phyloP scores from a whole-genome alignment of 192 early-diverging fungal genomes.

The Paraglomus occultum region DNA sequence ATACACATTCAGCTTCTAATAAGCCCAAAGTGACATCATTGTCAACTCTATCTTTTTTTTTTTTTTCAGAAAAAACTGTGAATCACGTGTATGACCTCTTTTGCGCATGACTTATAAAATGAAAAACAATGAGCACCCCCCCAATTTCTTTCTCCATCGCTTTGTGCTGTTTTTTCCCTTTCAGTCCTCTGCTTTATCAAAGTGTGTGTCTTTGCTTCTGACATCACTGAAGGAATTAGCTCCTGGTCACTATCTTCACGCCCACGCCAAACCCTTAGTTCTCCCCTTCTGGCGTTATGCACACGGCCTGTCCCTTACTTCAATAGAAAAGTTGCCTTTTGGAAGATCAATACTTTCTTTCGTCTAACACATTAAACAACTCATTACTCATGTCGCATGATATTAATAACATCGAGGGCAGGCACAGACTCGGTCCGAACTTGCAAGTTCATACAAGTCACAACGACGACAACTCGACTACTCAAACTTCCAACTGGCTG shows the following conservation, averaged over 20 bases:
- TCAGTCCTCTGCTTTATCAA: background rate
- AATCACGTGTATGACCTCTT: too few species aligned
- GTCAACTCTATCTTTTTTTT: too few species aligned
- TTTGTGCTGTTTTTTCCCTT: background rate
- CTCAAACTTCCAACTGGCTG: slow-evolving; percentile 1
- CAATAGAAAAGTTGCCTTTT: slow-evolving; percentile 1
- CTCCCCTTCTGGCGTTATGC: background rate
- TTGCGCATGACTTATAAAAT: background rate
- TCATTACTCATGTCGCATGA: slow-evolving; percentile 16
- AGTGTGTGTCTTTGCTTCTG: slow-evolving; percentile 1
- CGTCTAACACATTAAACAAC: background rate
- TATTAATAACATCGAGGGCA: background rate
- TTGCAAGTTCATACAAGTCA: background rate
- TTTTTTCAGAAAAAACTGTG: too few species aligned
- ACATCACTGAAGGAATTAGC: background rate
- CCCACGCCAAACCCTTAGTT: background rate
- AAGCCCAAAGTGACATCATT: too few species aligned
- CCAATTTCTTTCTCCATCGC: slow-evolving; percentile 4
- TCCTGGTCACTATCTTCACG: background rate
- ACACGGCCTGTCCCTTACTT: slow-evolving; percentile 10
- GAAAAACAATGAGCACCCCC: background rate
- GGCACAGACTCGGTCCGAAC: background rate
- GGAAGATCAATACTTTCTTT: background rate
- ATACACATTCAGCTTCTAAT: too few species aligned
- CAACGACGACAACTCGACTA: background rate